Base-by-base conservation (phyloP, 208 protist genomes). In the Tetramitus jugosus region DNA sequence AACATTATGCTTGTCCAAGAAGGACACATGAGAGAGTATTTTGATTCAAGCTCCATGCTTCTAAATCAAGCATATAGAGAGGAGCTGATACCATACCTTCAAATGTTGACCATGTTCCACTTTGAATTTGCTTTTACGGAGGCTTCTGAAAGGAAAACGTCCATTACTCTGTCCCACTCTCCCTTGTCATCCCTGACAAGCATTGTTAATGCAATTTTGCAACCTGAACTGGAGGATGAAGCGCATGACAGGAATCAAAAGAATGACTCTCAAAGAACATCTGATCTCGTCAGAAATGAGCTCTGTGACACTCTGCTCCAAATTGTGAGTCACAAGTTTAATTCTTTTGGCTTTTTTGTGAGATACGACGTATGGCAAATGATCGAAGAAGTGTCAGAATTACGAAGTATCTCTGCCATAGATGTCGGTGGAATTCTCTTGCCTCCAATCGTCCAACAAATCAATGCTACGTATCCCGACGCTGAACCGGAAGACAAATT, bases 271-370 rank as follows among this genome's bases (percentile, higher is more conserved):
- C 26, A 39, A 69, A 10, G 43, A 7, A 45, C 43, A 14, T 17
- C 26, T 17, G 17, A 43, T 39, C 62, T 69, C 2, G 43, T 69
- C 33, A 13, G 62, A 42, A 37, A 45, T 37, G 43, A 43, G n/a
- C 43, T 69, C 20, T 13, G 20, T 3, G 26, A 13, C 26, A 43
- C 62, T 0, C 13, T 69, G 0, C 14, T 29, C 23, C 35, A 39
- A 43, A 43, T 69, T 20, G 37, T 69, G 2, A 69, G 43, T 43
- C 37, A 69, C 39, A 69, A 69, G n/a, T 69, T 69, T 37, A 69
- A 69, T 17, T 29, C 14, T 40, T 26, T 10, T 56, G 62, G 62
- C 26, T 69, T 69, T 20, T 37, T 69, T n/a, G 20, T 37, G 3
- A 69, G 31, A 26, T 69, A 69, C 43, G 35, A 69, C 35, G 31